phyloP scores from a whole-genome alignment of 169 alveolate genomes.

The Eimeria acervulina region DNA sequence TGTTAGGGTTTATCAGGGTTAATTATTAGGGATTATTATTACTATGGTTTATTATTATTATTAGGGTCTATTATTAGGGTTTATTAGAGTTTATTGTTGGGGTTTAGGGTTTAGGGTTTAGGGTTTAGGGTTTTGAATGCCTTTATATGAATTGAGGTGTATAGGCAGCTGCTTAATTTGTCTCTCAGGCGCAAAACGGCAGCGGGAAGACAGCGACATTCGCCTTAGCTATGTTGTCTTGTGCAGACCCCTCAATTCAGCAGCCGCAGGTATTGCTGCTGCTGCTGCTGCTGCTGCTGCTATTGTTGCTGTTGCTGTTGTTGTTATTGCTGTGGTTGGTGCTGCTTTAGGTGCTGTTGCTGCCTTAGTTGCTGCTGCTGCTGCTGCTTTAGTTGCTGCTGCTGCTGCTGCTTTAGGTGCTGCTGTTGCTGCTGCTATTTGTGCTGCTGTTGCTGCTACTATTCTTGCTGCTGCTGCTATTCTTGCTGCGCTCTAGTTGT shows the following conservation, averaged over 20 bases:
- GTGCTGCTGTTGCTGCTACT: neutral
- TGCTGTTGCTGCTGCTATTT: too few species aligned
- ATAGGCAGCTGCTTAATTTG: neutral
- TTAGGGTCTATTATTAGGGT: too few species aligned
- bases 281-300: slow-evolving; percentile 28
- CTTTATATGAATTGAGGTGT: neutral
- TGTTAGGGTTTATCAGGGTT: neutral
- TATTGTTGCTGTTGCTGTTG: slow-evolving; percentile 52
- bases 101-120: neutral
- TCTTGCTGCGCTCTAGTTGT: neutral
- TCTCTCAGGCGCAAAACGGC: slow-evolving; percentile 97
- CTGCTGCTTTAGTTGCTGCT: too few species aligned
- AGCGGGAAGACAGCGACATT: slow-evolving; percentile 99
- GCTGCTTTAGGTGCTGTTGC: neutral
- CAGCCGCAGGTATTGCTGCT: slow-evolving; percentile 74
- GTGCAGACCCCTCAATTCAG: slow-evolving; percentile 90
- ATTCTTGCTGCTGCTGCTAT: neutral
- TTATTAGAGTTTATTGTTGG: too few species aligned
- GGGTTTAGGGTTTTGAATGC: neutral
- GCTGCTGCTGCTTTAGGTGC: too few species aligned
- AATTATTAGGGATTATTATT: too few species aligned
- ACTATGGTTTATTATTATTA: too few species aligned
- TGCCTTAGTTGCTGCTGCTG: neutral
- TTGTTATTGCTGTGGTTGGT: slow-evolving; percentile 5
- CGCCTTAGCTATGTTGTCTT: slow-evolving; percentile 95